Percentiles rank a stretch among this genome's conserved stretches.
Conservation (phyloP, 1,284 basidiomycete genomes). For the Acaromyces ingoldii region DNA sequence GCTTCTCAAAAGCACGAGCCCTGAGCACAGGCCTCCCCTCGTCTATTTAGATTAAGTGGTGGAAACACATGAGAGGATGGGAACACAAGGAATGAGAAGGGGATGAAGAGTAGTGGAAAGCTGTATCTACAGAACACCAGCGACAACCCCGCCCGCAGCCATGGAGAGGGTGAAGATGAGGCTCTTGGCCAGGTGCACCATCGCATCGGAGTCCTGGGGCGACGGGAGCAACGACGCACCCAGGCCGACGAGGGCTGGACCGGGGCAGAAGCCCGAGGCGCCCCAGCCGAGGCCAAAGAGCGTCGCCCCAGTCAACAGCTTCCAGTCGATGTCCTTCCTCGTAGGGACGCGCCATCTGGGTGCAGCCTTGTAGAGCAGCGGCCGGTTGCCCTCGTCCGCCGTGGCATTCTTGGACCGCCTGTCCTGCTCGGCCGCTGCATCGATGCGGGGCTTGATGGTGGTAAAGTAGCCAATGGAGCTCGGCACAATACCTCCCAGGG, state of each 20-base stretch:
- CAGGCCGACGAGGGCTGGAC: slow-evolving; percentile 27
- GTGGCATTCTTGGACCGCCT: slow-evolving; percentile 6
- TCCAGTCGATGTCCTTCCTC: slow-evolving; percentile 23
- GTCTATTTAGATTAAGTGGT: too few relatives aligned
- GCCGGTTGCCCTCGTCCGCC: neutral
- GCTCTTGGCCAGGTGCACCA: slow-evolving; percentile 10
- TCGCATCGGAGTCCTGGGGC: slow-evolving; percentile 3
- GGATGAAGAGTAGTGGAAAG: too few relatives aligned
- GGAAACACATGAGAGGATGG: too few relatives aligned
- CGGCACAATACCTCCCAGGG: slow-evolving; percentile 54
- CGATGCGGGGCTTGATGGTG: slow-evolving; percentile 15
- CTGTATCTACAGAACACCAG: too few relatives aligned
- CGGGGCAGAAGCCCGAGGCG: slow-evolving; percentile 27
- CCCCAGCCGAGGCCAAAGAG: slow-evolving; percentile 51
- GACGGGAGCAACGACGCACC: slow-evolving; percentile 4
- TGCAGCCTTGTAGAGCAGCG: slow-evolving; percentile 10
- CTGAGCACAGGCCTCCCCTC: too few relatives aligned
- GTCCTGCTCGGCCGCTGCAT: slow-evolving; percentile 6
- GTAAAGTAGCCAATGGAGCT: slow-evolving; percentile 51
- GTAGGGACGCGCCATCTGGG: slow-evolving; percentile 38
- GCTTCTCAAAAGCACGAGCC: too few relatives aligned
- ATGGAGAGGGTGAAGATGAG: slow-evolving; percentile 10
- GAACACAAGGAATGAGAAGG: too few relatives aligned
- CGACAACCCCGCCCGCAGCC: slow-evolving; percentile 23
- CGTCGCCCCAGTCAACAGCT: slow-evolving; percentile 30